Evolutionary conservation across 768 basidiomycete species (phyloP), one percentile per base, ranked within the genome.

Genomic region (Xerocomellus dryophilus): DNA sequence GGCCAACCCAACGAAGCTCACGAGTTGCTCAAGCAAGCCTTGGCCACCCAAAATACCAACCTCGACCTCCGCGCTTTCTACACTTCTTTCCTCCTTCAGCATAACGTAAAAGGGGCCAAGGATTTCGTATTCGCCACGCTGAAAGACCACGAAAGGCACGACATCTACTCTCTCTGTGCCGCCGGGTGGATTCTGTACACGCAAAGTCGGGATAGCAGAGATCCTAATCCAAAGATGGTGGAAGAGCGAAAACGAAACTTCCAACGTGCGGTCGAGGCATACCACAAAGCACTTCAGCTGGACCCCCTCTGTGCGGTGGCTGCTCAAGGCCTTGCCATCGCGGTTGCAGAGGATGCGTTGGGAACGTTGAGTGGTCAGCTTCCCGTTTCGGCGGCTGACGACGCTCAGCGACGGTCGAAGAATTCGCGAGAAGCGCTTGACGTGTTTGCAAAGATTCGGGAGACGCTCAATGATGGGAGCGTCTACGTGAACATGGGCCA

Each of bases 401-500:
- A 95, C 54, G 71, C 75, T 0, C 79, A 81, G 60, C 80, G 81
- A 57, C 77, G 90, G 42, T 62, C 83, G 57, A 81, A 81, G 71
- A 88, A 90, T 61, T 83, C 92, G 3, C 80, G 92, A 7, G 93
- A 97, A 47, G 96, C 97, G 0, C 71, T 99, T 41, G 86, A 88
- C 44, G 80, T 96, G 34, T 93, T 99, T 64, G 87, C 85, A 3
- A 93, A 96, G 71, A 87, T 98, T 47, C 80, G 93, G 50, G 97
- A 98, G 73, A 87, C 85, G 2, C 73, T 93, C 49, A 81, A 83
- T 53, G 82, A 84, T 40, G 92, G 90, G 7, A 89, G 89, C 54
- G 93, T 97, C 5, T 93, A 95, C 65, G 77, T 92, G 65, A 99
- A 99, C 68, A 95, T 98, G 78, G 97, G 95, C 0, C 97, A 98